Conservation (phyloP, 148 eudicot species). For the Linanthus parryae region DNA sequence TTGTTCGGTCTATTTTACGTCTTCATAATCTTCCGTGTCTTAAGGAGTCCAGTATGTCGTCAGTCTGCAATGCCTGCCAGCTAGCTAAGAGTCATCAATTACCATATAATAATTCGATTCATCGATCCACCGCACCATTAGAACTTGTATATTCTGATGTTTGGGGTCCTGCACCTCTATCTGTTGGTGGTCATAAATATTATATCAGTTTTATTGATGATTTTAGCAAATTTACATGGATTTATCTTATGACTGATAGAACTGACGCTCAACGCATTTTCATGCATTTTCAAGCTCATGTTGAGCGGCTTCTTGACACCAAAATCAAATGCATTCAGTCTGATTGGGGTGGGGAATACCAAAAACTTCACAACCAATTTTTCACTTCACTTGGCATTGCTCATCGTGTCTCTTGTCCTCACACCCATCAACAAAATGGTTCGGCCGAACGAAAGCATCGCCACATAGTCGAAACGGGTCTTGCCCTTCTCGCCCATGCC, state of each 20-base stretch:
- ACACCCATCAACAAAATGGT: slow-evolving; percentile 16
- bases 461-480: slow-evolving; percentile 3
- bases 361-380: background rate
- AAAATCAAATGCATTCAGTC: background rate
- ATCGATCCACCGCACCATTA: background rate
- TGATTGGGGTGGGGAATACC: slow-evolving; percentile 14
- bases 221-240: slow-evolving; percentile 1
- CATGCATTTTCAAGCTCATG: background rate
- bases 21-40: background rate
- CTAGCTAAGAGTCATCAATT: background rate
- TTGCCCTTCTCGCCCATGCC: slow-evolving; percentile 6
- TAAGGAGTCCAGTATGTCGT: background rate
- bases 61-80: background rate
- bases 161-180: background rate
- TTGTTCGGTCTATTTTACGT: background rate
- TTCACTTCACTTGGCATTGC: background rate
- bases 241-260: background rate
- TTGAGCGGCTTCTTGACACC: background rate
- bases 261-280: slow-evolving; percentile 1
- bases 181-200: background rate
- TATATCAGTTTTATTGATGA: background rate
- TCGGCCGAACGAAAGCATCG: slow-evolving; percentile 1
- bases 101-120: background rate
- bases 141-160: background rate
- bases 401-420: slow-evolving; percentile 10